Base-by-base conservation (phyloP, 108 stramenopile genomes). In the Phaeodactylum tricornutum region DNA sequence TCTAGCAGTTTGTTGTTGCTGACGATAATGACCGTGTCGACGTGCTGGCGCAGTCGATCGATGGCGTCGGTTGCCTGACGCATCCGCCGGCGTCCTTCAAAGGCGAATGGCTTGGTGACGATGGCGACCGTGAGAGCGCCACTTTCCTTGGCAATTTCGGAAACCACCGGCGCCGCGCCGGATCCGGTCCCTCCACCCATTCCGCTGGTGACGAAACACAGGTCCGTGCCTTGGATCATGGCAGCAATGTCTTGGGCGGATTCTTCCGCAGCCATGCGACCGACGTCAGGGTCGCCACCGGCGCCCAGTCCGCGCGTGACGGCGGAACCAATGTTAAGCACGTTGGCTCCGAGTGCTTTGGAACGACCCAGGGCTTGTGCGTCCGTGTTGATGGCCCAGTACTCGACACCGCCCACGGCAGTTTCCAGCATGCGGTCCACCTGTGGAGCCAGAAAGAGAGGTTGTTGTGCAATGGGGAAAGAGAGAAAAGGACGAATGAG, bases 11-110 rank as follows among this genome's bases (percentile, higher is more conserved):
- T 89, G 67, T 94, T 88, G 63, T 94, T 94, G 33, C 80, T 77
- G 6, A 94, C 90, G 38, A 94, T 75, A 61, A 94, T 94, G 9
- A 94, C 81, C 8, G 93, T 94, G 62, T 94, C 93, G 33, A 94
- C 93, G 50, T 75, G 64, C 50, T 82, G 40, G 26, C 74, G 49
- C 31, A 90, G 61, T 27, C 66, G 42, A 51, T 68, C 77, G 76
- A 86, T 83, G 14, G 84, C 83, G 35, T 73, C 84, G 22, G 68
- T 59, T 3, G 84, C 93, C 75, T 92, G 93, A 39, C 75, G 62
- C 88, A 88, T 77, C 41, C 93, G 61, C 54, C 81, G 39, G 40
- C 82, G 64, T 35, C 93, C 91, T 67, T 95, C 91, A 67, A 93
- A 50, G 36, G 49, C 72, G 61, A 87, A 87, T 5, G 81, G 80